These are phyloP conservation scores for Niveomyces coronatus DNA, from an alignment of 2,329 filamentous ascomycete genomes.

Conservation along the genomic window DNA sequence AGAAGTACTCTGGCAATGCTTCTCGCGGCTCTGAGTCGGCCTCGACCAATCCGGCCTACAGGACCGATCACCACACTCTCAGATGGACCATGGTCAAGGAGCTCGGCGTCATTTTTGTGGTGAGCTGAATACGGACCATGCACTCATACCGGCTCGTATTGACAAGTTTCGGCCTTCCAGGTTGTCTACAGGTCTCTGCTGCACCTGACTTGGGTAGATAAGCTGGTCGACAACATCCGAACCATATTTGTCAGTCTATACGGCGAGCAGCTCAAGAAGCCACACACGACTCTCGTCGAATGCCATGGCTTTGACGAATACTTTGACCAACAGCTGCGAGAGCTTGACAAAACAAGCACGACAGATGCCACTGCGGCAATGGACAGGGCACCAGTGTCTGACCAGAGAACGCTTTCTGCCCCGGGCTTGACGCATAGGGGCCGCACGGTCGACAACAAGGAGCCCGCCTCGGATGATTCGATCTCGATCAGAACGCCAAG, in stretches of 20 bases:
- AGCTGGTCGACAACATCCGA: slow-evolving; percentile 88
- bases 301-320: slow-evolving; percentile 80
- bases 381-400: slow-evolving; percentile 15
- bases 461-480: slow-evolving; percentile 49
- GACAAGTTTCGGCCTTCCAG: slow-evolving; percentile 31
- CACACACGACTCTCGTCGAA: slow-evolving; percentile 66
- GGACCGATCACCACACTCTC: slow-evolving; percentile 84
- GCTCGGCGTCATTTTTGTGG: slow-evolving; percentile 77
- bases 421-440: slow-evolving; percentile 32
- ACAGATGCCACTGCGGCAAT: slow-evolving; percentile 18
- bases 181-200: slow-evolving; percentile 94
- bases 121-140: slow-evolving; percentile 10
- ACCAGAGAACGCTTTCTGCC: slow-evolving; percentile 17
- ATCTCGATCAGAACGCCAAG: slow-evolving; percentile 62
- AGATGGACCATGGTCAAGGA: slow-evolving; percentile 94
- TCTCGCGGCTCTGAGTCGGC: slow-evolving; percentile 50
- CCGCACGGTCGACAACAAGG: slow-evolving; percentile 22
- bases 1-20: slow-evolving; percentile 57
- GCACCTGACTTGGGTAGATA: slow-evolving; percentile 93
- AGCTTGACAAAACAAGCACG: slow-evolving; percentile 54
- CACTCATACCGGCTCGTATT: slow-evolving; percentile 10
- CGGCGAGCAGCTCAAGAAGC: slow-evolving; percentile 72
- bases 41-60: slow-evolving; percentile 63
- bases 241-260: slow-evolving; percentile 88
- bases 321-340: slow-evolving; percentile 84